A percentile compares a stretch with the other conserved stretches of the same genome.
Evolutionary conservation across 2,329 filamentous ascomycete species (phyloP).

Genomic region (Ophiostoma novo-ulmi): DNA sequence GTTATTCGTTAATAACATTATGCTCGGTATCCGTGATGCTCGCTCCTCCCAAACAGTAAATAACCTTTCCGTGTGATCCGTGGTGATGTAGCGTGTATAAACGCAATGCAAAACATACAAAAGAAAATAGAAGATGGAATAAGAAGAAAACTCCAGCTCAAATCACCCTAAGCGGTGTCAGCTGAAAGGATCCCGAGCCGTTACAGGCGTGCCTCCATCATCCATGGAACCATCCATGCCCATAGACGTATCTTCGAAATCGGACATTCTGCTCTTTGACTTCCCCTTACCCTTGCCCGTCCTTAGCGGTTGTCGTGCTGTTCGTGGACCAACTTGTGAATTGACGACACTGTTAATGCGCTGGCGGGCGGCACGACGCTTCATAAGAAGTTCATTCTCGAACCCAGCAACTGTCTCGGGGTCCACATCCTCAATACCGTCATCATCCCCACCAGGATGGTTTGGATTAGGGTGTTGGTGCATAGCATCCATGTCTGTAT

Average conservation of each 20-base stretch:
- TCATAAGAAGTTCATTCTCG: slow-evolving; percentile 48
- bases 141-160: background rate
- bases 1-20: background rate
- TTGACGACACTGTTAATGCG: slow-evolving; percentile 25
- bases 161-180: background rate
- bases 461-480: slow-evolving; percentile 19
- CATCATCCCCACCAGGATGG: slow-evolving; percentile 22
- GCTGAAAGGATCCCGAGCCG: slow-evolving; percentile 17
- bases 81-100: background rate
- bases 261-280: slow-evolving; percentile 32
- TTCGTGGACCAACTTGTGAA: slow-evolving; percentile 23
- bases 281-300: slow-evolving; percentile 44
- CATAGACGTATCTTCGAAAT: background rate
- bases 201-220: slow-evolving; percentile 23
- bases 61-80: background rate
- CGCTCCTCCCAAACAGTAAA: background rate
- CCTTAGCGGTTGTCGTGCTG: slow-evolving; percentile 27
- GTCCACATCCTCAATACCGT: slow-evolving; percentile 24
- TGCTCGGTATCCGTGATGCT: background rate
- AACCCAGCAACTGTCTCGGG: slow-evolving; percentile 39
- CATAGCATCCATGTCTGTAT: slow-evolving; percentile 30
- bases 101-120: slow-evolving; percentile 14
- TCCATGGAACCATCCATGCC: slow-evolving; percentile 12
- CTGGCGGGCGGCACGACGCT: slow-evolving; percentile 42
- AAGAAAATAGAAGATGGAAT: background rate